Evolutionary conservation across 2,329 filamentous ascomycete genomes (phyloP).

Genomic region (Stromatinia cepivora): DNA sequence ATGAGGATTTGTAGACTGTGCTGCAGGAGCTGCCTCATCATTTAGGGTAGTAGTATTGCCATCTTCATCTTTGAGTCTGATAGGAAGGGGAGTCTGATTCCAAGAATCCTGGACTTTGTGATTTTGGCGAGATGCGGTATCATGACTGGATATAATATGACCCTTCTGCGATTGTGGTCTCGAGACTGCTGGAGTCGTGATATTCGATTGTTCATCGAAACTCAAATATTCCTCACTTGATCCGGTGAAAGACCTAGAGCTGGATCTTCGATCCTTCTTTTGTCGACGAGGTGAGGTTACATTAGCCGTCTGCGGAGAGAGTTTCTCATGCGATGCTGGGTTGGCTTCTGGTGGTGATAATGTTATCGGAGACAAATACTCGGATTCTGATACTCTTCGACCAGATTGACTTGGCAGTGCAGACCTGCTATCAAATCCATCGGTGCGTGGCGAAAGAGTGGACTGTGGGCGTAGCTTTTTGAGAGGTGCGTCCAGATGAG

Average conservation of each 20-base stretch:
- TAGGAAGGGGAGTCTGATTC: slow-evolving; percentile 7
- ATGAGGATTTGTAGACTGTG: slow-evolving; percentile 7
- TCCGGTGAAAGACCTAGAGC: slow-evolving; percentile 31
- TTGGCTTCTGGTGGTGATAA: background rate
- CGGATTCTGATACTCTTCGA: slow-evolving; percentile 3
- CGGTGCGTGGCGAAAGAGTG: slow-evolving; percentile 12
- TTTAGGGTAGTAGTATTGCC: background rate
- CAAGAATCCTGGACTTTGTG: slow-evolving; percentile 9
- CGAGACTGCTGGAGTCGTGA: slow-evolving; percentile 36
- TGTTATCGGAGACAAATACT: background rate
- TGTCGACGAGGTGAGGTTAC: background rate
- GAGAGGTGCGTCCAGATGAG: background rate
- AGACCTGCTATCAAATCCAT: slow-evolving; percentile 9
- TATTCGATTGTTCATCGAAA: slow-evolving; percentile 35
- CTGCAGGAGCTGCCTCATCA: background rate
- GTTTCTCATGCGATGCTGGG: background rate
- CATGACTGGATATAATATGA: background rate
- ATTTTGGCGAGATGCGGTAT: background rate
- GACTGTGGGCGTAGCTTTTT: slow-evolving; percentile 7
- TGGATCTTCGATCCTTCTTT: slow-evolving; percentile 19
- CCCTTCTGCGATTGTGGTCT: slow-evolving; percentile 36
- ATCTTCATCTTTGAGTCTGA: background rate
- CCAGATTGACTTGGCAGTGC: slow-evolving; percentile 14
- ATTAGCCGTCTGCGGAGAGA: background rate
- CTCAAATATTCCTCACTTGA: slow-evolving; percentile 39